Evolutionary conservation across 805 yeast genomes (phyloP).

Genomic region (Cephaloascus albidus): DNA sequence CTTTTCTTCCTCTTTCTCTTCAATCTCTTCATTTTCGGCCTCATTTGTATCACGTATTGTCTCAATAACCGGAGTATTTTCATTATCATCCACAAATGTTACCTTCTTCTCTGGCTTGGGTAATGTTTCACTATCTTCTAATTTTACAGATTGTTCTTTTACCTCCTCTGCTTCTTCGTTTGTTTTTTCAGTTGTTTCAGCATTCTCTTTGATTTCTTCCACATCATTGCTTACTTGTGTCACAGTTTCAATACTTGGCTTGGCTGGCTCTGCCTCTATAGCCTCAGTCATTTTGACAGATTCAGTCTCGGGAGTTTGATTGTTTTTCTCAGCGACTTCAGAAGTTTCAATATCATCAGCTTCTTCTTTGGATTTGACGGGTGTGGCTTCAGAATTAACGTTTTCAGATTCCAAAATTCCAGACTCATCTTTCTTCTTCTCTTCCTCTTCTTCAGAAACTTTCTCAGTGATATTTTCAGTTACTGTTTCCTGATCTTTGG

Average conservation of each 20-base stretch:
- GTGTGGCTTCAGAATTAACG: conserved; percentile 1
- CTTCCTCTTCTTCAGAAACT: conserved; percentile 3
- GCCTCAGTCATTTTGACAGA: conserved; percentile 2
- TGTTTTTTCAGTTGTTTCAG: conserved; percentile 3
- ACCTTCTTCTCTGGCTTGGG: too few relatives aligned
- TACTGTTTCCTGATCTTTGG: not conserved
- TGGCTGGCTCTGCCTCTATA: conserved; percentile 3
- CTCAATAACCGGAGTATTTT: too few relatives aligned
- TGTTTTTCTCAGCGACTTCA: not conserved
- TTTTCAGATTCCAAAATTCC: not conserved
- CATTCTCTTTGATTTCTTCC: conserved; percentile 3
- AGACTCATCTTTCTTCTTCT: conserved; percentile 3
- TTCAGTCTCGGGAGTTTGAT: not conserved
- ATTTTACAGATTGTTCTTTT: conserved; percentile 1
- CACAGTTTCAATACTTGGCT: too few relatives aligned
- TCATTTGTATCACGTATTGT: too few relatives aligned
- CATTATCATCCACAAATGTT: too few relatives aligned
- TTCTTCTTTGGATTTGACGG: conserved; percentile 1
- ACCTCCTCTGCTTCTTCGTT: conserved; percentile 3
- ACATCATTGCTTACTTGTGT: too few relatives aligned
- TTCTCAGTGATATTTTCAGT: conserved; percentile 1
- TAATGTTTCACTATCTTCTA: too few relatives aligned
- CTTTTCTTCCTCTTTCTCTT: not conserved
- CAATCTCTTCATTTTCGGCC: too few relatives aligned
- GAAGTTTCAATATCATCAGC: conserved; percentile 1